Evolutionary conservation across 2,329 filamentous ascomycete genomes (phyloP).

Genomic region (Diaporthe caulivora): DNA sequence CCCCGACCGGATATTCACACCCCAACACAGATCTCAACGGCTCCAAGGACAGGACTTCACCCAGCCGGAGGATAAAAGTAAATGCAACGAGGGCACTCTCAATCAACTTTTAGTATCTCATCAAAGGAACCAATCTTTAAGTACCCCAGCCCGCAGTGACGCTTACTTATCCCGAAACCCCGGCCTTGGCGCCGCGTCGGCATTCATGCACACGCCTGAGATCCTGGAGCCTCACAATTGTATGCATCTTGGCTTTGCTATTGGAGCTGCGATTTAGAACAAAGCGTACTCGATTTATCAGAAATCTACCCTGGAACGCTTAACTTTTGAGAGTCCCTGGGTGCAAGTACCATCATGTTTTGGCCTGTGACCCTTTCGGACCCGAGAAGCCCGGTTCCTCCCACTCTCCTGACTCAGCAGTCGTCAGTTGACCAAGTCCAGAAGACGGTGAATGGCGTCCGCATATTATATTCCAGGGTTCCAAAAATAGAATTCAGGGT

Average conservation of each 20-base stretch:
- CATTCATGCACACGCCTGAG: neutral
- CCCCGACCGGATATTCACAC: neutral
- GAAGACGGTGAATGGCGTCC: neutral
- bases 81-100: neutral
- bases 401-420: neutral
- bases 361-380: neutral
- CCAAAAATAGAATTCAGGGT: neutral
- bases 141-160: neutral
- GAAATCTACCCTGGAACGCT: too few relatives aligned
- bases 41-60: neutral
- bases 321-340: neutral
- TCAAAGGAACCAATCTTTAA: neutral
- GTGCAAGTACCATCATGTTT: too few relatives aligned
- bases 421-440: neutral
- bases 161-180: neutral
- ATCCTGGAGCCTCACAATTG: neutral
- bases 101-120: neutral
- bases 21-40: neutral
- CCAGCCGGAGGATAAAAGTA: neutral
- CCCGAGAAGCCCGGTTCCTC: neutral
- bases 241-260: neutral
- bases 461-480: neutral
- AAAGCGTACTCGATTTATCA: too few relatives aligned
- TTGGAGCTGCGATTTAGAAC: too few relatives aligned
- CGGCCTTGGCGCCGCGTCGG: slow-evolving; percentile 4